A percentile compares a stretch with the other conserved stretches of the same genome.
Conservation (phyloP, 2,329 filamentous ascomycete species). For the Ophiocordyceps unilateralis region DNA sequence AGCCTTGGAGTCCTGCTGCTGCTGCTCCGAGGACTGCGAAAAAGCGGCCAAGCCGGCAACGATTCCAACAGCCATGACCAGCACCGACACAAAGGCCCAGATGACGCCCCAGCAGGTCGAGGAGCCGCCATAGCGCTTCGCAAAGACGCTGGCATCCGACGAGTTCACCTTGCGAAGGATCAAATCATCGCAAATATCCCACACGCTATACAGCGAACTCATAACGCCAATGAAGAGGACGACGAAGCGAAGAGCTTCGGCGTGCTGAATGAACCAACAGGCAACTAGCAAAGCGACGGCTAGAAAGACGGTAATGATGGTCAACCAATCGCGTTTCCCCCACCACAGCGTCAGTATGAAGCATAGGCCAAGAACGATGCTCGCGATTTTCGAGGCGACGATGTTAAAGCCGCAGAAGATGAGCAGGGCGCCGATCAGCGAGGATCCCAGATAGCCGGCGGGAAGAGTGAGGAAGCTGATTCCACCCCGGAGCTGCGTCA, state of each 20-base stretch:
- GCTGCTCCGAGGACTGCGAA: conserved; percentile 49
- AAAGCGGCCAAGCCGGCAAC: conserved; percentile 65
- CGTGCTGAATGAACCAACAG: conserved; percentile 68
- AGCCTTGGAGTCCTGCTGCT: conserved; percentile 48
- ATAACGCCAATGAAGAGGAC: conserved; percentile 72
- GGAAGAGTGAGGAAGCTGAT: conserved; percentile 54
- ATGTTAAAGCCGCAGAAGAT: conserved; percentile 73
- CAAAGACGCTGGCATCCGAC: conserved; percentile 65
- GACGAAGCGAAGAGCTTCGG: conserved; percentile 55
- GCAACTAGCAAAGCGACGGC: conserved; percentile 55
- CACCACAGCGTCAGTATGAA: conserved; percentile 72
- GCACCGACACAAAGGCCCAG: conserved; percentile 56
- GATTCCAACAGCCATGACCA: conserved; percentile 57
- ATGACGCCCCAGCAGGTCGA: conserved; percentile 69
- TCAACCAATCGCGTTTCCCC: conserved; percentile 64
- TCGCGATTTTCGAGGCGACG: conserved; percentile 64
- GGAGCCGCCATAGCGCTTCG: conserved; percentile 59
- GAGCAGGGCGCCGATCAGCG: conserved; percentile 57
- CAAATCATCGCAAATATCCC: conserved; percentile 74
- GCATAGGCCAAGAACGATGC: conserved; percentile 53
- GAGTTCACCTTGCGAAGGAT: conserved; percentile 67
- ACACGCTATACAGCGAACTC: conserved; percentile 64
- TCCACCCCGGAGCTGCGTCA: conserved; percentile 62
- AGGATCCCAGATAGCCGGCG: conserved; percentile 63
- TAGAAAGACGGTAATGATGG: conserved; percentile 50